Evolutionary conservation across 2,329 filamentous ascomycete species (phyloP).

Genomic region (Xylariaceae sp.): DNA sequence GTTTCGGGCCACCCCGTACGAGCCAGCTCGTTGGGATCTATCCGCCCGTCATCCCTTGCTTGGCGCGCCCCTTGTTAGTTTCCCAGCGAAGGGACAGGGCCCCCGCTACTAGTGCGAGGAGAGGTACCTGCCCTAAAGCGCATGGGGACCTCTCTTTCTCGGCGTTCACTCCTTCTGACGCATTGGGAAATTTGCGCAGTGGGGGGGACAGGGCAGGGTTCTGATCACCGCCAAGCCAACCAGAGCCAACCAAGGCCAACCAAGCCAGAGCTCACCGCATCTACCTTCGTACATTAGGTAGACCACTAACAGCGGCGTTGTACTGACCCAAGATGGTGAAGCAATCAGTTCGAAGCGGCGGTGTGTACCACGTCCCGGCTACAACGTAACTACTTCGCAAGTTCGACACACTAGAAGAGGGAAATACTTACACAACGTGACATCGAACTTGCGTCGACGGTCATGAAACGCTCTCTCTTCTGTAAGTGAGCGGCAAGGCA

Average conservation of each 20-base stretch:
- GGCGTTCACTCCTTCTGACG: slow-evolving; percentile 22
- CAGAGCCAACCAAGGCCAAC: slow-evolving; percentile 2
- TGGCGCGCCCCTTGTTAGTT: slow-evolving; percentile 27
- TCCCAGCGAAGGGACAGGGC: slow-evolving; percentile 9
- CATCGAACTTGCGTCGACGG: neutral
- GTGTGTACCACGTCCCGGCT: slow-evolving; percentile 19
- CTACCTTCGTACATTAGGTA: slow-evolving; percentile 3
- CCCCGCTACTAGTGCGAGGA: slow-evolving; percentile 19
- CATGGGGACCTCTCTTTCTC: slow-evolving; percentile 17
- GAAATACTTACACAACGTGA: neutral
- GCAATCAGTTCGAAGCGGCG: slow-evolving; percentile 27
- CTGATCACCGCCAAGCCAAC: slow-evolving; percentile 19
- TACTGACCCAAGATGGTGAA: slow-evolving; percentile 14
- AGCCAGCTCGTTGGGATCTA: slow-evolving; percentile 33
- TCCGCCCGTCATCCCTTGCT: slow-evolving; percentile 29
- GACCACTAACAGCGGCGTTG: slow-evolving; percentile 1
- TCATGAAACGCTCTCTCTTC: too few relatives aligned
- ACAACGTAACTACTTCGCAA: neutral
- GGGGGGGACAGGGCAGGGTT: slow-evolving; percentile 19
- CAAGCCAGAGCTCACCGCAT: slow-evolving; percentile 22
- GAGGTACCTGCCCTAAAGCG: slow-evolving; percentile 13
- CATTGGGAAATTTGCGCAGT: slow-evolving; percentile 25
- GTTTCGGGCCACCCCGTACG: slow-evolving; percentile 33
- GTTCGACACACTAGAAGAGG: neutral
- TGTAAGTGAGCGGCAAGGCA: neutral